Evolutionary conservation across 2,329 filamentous ascomycete species (phyloP).

Genomic region (Sporothrix variecibatus): DNA sequence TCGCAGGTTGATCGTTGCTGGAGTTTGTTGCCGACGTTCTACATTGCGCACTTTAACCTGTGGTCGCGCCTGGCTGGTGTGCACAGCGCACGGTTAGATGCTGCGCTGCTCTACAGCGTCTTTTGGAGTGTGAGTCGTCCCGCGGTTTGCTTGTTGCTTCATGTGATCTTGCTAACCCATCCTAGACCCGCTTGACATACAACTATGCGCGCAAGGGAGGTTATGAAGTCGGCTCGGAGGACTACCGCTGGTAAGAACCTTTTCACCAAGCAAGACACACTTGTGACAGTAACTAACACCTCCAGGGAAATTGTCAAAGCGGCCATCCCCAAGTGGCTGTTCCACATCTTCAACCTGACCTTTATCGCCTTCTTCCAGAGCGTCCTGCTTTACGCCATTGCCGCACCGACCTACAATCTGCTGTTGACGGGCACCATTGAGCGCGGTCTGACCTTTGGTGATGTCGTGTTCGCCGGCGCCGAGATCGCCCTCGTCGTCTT

Average conservation of each 20-base stretch:
- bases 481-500: conserved; percentile 56
- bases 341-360: conserved; percentile 83
- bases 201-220: conserved; percentile 98
- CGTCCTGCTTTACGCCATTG: conserved; percentile 75
- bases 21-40: conserved; percentile 85
- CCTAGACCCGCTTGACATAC: conserved; percentile 76
- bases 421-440: conserved; percentile 70
- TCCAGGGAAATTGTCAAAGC: conserved; percentile 69
- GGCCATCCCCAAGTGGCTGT: conserved; percentile 62
- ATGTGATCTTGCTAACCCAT: conserved; percentile 32
- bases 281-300: neutral
- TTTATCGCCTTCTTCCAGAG: conserved; percentile 88
- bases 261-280: neutral
- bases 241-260: conserved; percentile 75
- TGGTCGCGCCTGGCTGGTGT: conserved; percentile 79
- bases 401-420: conserved; percentile 77
- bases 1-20: conserved; percentile 95
- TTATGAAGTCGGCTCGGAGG: conserved; percentile 84
- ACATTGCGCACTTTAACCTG: conserved; percentile 78
- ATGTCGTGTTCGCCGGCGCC: conserved; percentile 51
- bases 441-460: conserved; percentile 47
- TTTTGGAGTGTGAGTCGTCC: conserved; percentile 73
- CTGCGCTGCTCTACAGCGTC: conserved; percentile 67
- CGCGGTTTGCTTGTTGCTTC: neutral
- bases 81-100: conserved; percentile 69